phyloP scores from a whole-genome alignment of 805 yeast species.

The Yarrowia hollandica region DNA sequence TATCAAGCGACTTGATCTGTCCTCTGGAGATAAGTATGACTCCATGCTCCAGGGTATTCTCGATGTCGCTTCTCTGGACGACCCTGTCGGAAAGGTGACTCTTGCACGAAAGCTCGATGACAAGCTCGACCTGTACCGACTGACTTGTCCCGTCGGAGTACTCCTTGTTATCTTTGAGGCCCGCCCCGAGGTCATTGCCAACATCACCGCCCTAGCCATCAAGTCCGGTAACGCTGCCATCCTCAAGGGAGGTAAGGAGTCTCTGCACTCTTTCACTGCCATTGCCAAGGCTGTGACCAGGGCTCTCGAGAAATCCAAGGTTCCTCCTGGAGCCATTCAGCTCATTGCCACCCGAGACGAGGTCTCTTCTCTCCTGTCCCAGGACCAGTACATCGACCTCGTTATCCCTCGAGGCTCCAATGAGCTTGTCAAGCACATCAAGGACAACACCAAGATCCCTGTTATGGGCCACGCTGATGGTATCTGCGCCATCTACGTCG shows the following conservation, averaged over 20 bases:
- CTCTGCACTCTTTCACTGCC: constrained; percentile 76
- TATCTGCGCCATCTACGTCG: constrained; percentile 84
- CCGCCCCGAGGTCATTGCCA: constrained; percentile 98
- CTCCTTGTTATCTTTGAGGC: constrained; percentile 90
- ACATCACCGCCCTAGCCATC: constrained; percentile 90
- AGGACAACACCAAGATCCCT: constrained; percentile 87
- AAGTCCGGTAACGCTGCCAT: constrained; percentile 97
- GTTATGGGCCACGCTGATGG: constrained; percentile 99
- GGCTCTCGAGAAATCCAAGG: constrained; percentile 62
- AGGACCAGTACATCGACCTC: constrained; percentile 87
- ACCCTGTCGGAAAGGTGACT: constrained; percentile 89
- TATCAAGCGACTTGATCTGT: constrained; percentile 79
- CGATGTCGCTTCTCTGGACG: constrained; percentile 85
- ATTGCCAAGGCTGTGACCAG: constrained; percentile 70
- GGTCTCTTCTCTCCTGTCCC: constrained; percentile 77
- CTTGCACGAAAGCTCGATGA: constrained; percentile 85
- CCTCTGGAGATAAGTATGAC: constrained; percentile 81
- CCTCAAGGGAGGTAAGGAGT: constrained; percentile 96
- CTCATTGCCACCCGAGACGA: constrained; percentile 86
- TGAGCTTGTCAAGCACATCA: constrained; percentile 81
- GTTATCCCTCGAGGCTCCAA: constrained; percentile 99
- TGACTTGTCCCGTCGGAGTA: constrained; percentile 94
- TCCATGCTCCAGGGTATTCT: constrained; percentile 91
- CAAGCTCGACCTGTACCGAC: constrained; percentile 76
- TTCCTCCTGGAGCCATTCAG: constrained; percentile 82